phyloP scores from a whole-genome alignment of 179 eudicot genomes.

The Spinacia oleracea region DNA sequence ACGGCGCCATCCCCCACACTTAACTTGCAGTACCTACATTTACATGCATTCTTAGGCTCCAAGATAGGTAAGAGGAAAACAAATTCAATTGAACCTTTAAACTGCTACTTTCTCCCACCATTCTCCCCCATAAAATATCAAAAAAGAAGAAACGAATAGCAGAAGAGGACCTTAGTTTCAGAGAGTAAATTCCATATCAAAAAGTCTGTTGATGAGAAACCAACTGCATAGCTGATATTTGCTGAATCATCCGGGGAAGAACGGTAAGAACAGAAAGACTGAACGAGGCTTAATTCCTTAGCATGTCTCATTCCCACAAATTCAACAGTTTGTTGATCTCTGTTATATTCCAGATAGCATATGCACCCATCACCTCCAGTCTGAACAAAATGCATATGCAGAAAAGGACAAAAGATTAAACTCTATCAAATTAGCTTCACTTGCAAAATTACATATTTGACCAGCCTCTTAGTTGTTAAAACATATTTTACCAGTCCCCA shows the following conservation, averaged over 20 bases:
- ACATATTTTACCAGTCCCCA: not conserved
- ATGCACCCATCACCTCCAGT: constrained; percentile 99
- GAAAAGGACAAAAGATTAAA: not conserved
- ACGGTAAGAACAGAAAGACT: constrained; percentile 44
- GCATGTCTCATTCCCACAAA: constrained; percentile 93
- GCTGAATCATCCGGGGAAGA: constrained; percentile 40
- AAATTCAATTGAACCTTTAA: not conserved
- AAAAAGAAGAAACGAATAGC: constrained; percentile 11
- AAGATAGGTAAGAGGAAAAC: constrained; percentile 9
- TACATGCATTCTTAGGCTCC: constrained; percentile 21
- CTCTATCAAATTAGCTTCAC: not conserved
- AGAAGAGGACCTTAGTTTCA: constrained; percentile 67
- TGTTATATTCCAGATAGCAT: constrained; percentile 79
- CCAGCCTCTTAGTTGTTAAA: not conserved
- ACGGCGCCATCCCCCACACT: constrained; percentile 99
- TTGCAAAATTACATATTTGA: not conserved
- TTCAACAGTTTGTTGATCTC: constrained; percentile 52
- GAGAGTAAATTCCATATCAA: constrained; percentile 77
- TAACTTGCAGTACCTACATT: constrained; percentile 74
- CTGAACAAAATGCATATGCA: constrained; percentile 40
- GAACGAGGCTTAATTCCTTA: constrained; percentile 76
- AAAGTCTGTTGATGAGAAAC: constrained; percentile 88
- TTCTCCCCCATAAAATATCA: not conserved
- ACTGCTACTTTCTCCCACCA: not conserved
- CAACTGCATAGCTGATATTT: constrained; percentile 62